Base-by-base conservation (phyloP, 73 alveolate species). In the Tetrahymena malaccensis region DNA sequence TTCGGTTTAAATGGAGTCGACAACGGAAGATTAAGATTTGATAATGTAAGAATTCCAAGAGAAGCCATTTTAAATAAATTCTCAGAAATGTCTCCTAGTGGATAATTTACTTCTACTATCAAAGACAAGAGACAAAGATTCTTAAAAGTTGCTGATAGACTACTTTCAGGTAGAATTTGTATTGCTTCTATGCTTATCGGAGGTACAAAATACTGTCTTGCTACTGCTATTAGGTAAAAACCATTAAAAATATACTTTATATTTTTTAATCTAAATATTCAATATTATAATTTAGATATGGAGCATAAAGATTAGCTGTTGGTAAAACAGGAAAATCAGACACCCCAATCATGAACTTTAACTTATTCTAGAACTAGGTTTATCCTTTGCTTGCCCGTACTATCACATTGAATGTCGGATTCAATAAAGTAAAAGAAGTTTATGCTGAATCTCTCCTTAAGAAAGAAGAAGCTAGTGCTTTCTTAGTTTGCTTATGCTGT, bases 151-250 rank as follows among this genome's bases (percentile, higher is more conserved):
- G 97, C 98, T 93, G 97, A 96, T 93, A 94, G 97, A 84, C 95
- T 96, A 9, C 96, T 96, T 7, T 94, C 97, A 40, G 98, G 98
- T n/a, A 56, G 98, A 89, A 85, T 96, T 34, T 96, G 98, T 85
- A 96, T 96, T 43, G 97, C 98, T 85, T 94, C 98, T 17, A 83
- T 96, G 85, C 89, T 94, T 43, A 70, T 93, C 85, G 96, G 97
- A 17, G 97, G 94, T 0, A 93, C 97, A 0, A 96, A 96, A 83
- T 40, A 93, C 9, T 85, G 96, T 43, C 97, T 96, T 43, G 94
- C 93, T 55, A 94, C 85, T 35, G 96, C 97, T 21, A 94, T 96
- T 34, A 85, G 93, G 93, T 96, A 96, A 95, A 19, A 19, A 3
- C 21, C 4, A 25, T 70, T 70, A 25, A 70, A 70, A 31, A 70